Evolutionary conservation across 345 rosid species (phyloP), one percentile per base, ranked within the genome.

Genomic region (Erodium maritimum): DNA sequence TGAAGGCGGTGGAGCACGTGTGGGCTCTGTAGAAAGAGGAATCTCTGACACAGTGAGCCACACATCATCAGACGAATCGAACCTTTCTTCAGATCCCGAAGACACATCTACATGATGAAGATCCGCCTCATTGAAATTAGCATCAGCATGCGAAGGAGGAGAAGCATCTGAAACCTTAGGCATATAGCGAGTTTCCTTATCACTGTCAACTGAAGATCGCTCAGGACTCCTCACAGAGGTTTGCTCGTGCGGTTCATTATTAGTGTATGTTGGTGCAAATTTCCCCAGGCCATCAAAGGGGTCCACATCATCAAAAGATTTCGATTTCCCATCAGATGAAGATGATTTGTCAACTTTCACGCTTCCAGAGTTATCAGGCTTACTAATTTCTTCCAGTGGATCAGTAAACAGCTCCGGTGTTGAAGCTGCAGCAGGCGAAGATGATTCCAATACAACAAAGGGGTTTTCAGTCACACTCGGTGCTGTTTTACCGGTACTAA

Each of bases 1-100:
- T 37, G 80, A 65, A 67, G 83, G 83, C 0, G 83, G 83, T 21
- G 74, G 76, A 23, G 74, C 72, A 60, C 24, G 65, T 52, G 83
- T 75, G 46, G 76, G 79, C 55, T 63, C 67, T 17, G 83, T 79
- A 45, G 65, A 73, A 34, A 79, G 77, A 50, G 80, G 83, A 60
- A 79, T 65, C 67, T 79, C 83, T 2, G 77, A 75, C 52, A 79
- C 83, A 42, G 74, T 70, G 50, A 79, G 78, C 83, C 83, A 79
- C 51, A 70, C 61, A 60, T 72, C 80, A 65, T 73, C 69, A 51
- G 71, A 62, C 53, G 78, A 60, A 29, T 70, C 78, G 21, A 65
- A 45, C 57, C 60, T 21, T 53, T 66, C 68, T 37, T 71, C 74
- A 25, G 61, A 65, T 67, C 69, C 48, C 2, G 64, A 64, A 29